Conservation (phyloP, 352 stramenopile genomes). For the Globisporangium nodosum region DNA sequence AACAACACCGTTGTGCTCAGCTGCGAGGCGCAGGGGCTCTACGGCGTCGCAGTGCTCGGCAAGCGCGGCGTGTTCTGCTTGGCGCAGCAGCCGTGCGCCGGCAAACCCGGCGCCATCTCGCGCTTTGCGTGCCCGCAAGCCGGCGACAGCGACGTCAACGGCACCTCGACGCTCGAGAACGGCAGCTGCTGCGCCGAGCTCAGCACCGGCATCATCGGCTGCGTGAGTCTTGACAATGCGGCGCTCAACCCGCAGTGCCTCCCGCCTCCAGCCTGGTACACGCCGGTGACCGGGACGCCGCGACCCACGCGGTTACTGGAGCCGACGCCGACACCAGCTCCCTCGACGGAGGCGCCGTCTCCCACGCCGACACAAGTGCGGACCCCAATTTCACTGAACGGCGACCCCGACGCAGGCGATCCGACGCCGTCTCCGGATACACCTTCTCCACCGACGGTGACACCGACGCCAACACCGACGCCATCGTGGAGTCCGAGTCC, state of each 20-base stretch:
- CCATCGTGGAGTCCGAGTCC: background rate
- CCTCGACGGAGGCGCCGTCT: background rate
- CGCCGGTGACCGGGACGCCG: background rate
- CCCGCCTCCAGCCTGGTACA: conserved; percentile 14
- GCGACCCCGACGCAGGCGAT: conserved; percentile 7
- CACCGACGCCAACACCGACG: background rate
- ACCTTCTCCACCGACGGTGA: background rate
- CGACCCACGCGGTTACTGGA: background rate
- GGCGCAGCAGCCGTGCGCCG: conserved; percentile 24
- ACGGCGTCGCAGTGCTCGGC: conserved; percentile 27
- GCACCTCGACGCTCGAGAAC: conserved; percentile 6
- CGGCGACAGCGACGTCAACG: conserved; percentile 15
- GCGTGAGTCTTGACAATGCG: conserved; percentile 15
- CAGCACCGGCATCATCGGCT: conserved; percentile 24
- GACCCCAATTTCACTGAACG: background rate
- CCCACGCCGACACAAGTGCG: background rate
- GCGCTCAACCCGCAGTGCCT: conserved; percentile 19
- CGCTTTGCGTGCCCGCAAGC: conserved; percentile 26
- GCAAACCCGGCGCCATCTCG: conserved; percentile 4
- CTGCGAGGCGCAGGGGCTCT: conserved; percentile 12
- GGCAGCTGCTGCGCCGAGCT: conserved; percentile 47
- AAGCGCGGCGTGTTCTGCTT: conserved; percentile 35
- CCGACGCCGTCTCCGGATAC: background rate
- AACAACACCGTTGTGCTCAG: conserved; percentile 1
- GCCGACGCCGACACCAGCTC: conserved; percentile 2